A percentile compares a stretch with the other conserved stretches of the same genome.
Conservation (phyloP, 345 rosid species). For the Eucalyptus sideroxylon region DNA sequence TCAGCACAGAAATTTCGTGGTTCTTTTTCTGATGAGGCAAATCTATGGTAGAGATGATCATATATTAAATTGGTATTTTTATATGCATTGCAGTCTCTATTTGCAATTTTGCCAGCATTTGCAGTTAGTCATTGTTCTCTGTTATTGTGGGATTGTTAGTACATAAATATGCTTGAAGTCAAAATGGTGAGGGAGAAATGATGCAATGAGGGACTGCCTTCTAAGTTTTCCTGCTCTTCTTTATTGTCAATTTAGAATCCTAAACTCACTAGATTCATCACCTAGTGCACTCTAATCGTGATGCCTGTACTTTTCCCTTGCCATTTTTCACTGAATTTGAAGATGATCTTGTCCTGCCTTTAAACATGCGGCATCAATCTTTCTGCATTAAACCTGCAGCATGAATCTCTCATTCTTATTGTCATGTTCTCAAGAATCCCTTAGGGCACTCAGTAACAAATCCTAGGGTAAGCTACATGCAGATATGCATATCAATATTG, state of each 20-base stretch:
- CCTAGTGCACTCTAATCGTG: neutral
- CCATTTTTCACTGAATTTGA: neutral
- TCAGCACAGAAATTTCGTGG: neutral
- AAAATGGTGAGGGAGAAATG: neutral
- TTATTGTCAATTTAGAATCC: neutral
- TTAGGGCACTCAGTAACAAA: neutral
- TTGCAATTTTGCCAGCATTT: neutral
- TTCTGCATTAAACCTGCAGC: neutral
- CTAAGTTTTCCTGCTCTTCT: neutral
- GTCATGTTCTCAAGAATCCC: neutral
- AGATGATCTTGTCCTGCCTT: neutral
- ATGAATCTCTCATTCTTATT: neutral
- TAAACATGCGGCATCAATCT: neutral
- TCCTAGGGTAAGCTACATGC: neutral
- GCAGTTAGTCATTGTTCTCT: neutral
- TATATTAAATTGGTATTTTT: neutral
- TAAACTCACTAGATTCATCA: neutral
- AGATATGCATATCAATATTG: neutral
- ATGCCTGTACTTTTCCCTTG: neutral
- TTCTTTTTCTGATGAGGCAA: neutral
- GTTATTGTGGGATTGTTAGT: neutral
- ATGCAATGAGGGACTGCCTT: neutral
- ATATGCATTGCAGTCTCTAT: neutral
- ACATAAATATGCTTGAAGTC: neutral
- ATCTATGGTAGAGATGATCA: neutral